Evolutionary conservation across 2,329 filamentous ascomycete genomes (phyloP).

Genomic region (Cadophora sp.): DNA sequence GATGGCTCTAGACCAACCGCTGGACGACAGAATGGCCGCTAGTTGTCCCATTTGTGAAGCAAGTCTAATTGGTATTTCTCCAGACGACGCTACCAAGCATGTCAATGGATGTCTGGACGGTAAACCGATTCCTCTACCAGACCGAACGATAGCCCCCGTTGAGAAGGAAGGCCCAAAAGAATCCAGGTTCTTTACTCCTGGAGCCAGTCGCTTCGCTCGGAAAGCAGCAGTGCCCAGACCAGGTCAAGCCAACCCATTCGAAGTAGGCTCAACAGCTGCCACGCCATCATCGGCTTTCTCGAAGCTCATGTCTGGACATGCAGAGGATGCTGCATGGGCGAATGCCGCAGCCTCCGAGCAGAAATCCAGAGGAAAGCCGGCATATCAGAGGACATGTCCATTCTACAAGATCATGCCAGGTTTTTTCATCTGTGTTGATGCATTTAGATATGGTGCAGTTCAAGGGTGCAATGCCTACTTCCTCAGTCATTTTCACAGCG

Average conservation of each 20-base stretch:
- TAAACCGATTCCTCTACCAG: conserved; percentile 65
- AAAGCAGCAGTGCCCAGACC: conserved; percentile 73
- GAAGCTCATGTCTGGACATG: conserved; percentile 90
- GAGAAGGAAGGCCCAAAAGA: conserved; percentile 34
- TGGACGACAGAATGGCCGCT: conserved; percentile 32
- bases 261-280: conserved; percentile 51
- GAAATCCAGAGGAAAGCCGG: conserved; percentile 80
- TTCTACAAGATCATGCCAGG: conserved; percentile 99
- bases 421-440: conserved; percentile 92
- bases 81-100: conserved; percentile 77
- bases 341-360: conserved; percentile 81
- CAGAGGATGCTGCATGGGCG: conserved; percentile 90
- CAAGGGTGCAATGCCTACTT: conserved; percentile 95
- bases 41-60: conserved; percentile 81
- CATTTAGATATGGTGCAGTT: conserved; percentile 93
- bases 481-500: conserved; percentile 96
- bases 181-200: conserved; percentile 37
- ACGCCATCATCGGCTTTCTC: conserved; percentile 77
- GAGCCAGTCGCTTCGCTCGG: conserved; percentile 61
- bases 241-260: conserved; percentile 81
- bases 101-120: conserved; percentile 95
- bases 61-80: conserved; percentile 63
- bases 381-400: conserved; percentile 89
- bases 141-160: conserved; percentile 23
- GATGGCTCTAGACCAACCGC: conserved; percentile 20